Evolutionary conservation across 148 eudicot species (phyloP).

Genomic region (Amaranthus palmeri): DNA sequence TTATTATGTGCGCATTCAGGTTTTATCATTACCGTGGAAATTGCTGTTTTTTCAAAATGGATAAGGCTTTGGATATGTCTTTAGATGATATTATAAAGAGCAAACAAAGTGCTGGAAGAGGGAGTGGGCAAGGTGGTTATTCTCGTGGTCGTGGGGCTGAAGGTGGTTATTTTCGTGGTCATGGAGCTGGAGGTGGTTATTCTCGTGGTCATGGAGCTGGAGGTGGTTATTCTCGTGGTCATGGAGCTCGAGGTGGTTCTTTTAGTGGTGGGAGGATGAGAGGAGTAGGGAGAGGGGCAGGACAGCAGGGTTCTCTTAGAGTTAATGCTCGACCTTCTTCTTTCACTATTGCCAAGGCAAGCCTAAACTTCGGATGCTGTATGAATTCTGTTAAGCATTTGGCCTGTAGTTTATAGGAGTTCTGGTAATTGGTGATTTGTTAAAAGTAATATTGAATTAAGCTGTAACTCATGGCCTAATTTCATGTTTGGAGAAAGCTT

Average conservation of each 20-base stretch:
- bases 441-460: constrained; percentile 18
- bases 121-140: constrained; percentile 57
- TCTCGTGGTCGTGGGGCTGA: constrained; percentile 56
- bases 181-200: too few species aligned
- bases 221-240: too few species aligned
- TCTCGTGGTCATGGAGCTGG: too few species aligned
- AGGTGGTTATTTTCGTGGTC: too few species aligned
- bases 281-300: constrained; percentile 38
- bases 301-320: constrained; percentile 55
- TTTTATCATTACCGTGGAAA: not conserved
- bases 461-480: constrained; percentile 27
- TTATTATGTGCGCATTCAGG: constrained; percentile 21
- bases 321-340: constrained; percentile 69
- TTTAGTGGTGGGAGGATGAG: constrained; percentile 54
- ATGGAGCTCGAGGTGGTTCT: constrained; percentile 24
- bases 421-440: constrained; percentile 35
- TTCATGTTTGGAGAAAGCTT: constrained; percentile 35
- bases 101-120: constrained; percentile 43
- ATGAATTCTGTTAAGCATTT: constrained; percentile 45
- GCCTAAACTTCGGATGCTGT: constrained; percentile 65
- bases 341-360: constrained; percentile 88
- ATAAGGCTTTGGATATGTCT: constrained; percentile 62
- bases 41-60: constrained; percentile 18
- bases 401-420: constrained; percentile 33
- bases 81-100: constrained; percentile 78